Percentiles rank a stretch among this genome's conserved stretches.
Evolutionary conservation across 176 grass and related monocot genomes (phyloP).

Genomic region (Triticum monococcum): DNA sequence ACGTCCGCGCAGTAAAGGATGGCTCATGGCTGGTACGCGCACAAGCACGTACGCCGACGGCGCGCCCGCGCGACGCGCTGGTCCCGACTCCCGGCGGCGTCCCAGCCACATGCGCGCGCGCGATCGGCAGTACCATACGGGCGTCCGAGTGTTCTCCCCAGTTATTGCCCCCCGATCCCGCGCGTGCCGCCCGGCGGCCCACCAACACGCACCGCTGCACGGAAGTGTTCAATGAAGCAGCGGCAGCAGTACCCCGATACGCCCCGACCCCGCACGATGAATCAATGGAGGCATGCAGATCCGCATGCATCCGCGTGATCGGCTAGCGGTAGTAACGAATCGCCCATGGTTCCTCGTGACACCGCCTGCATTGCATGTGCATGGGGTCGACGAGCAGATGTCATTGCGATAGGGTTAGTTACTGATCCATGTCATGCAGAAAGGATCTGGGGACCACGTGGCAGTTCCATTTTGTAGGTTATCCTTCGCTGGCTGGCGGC

Average conservation of each 20-base stretch:
- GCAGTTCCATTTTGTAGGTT: conserved; percentile 14
- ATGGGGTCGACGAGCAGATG: background rate
- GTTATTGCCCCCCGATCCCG: background rate
- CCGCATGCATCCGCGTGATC: background rate
- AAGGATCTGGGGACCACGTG: background rate
- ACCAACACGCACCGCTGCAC: background rate
- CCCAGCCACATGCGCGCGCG: too few relatives aligned
- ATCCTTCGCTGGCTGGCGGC: background rate
- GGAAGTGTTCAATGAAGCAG: conserved; percentile 21
- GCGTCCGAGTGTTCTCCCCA: too few relatives aligned
- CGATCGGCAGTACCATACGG: too few relatives aligned
- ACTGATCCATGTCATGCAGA: background rate
- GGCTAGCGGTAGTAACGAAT: background rate
- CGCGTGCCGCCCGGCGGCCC: background rate
- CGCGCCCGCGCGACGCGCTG: background rate
- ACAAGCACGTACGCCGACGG: background rate
- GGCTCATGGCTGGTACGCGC: background rate
- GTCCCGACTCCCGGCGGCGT: background rate
- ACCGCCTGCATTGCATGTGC: background rate
- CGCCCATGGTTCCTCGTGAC: conserved; percentile 24
- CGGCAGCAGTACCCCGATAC: background rate
- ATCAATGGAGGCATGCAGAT: background rate
- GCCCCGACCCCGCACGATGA: background rate
- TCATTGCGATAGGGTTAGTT: background rate
- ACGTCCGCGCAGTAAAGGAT: background rate